Percentiles rank a stretch among this genome's conserved stretches.
phyloP scores from a whole-genome alignment of 2,329 filamentous ascomycete species.

The Cercospora sp. region DNA sequence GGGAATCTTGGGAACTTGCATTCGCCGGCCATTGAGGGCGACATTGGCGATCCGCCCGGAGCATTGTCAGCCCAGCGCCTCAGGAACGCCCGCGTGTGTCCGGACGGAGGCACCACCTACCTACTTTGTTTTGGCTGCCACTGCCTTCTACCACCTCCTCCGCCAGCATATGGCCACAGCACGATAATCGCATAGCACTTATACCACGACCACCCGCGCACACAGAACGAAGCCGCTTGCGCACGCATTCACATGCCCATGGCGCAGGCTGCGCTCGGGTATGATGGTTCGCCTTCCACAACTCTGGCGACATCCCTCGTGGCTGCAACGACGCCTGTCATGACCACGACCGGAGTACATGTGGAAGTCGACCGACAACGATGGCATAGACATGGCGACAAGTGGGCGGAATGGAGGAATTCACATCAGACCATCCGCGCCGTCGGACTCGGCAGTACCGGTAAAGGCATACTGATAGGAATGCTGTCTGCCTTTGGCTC shows the following conservation, averaged over 20 bases:
- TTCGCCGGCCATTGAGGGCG: not conserved
- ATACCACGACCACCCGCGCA: not conserved
- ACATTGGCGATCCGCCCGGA: not conserved
- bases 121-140: not conserved
- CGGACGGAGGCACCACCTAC: slow-evolving; percentile 2
- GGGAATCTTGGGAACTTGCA: not conserved
- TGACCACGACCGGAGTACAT: not conserved
- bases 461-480: slow-evolving; percentile 86
- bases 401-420: slow-evolving; percentile 13
- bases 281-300: slow-evolving; percentile 20
- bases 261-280: slow-evolving; percentile 30
- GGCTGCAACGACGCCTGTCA: slow-evolving; percentile 1
- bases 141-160: not conserved
- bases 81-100: slow-evolving; percentile 1
- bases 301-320: slow-evolving; percentile 15
- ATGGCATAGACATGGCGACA: slow-evolving; percentile 15
- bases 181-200: slow-evolving; percentile 14
- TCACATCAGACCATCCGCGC: slow-evolving; percentile 13
- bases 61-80: not conserved
- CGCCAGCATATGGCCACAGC: slow-evolving; percentile 21
- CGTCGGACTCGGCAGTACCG: slow-evolving; percentile 40
- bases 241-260: slow-evolving; percentile 24
- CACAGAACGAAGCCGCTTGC: slow-evolving; percentile 2
- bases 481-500: slow-evolving; percentile 93
- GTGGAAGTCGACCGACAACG: slow-evolving; percentile 1